Conservation (phyloP, 176 grass and related monocot species). For the Panicum miliaceum region DNA sequence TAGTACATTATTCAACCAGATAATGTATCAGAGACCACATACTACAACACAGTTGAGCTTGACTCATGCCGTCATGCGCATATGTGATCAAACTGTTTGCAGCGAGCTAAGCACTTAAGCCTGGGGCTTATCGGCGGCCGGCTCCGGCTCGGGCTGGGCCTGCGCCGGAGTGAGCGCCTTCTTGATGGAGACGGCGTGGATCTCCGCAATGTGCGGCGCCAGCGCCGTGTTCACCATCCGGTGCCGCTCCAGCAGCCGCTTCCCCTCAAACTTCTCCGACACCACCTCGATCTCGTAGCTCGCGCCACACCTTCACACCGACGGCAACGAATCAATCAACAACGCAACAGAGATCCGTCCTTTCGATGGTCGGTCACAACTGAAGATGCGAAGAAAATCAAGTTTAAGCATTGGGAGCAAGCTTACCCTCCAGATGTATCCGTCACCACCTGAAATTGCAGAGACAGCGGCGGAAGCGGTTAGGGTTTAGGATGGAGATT, state of each 20-base stretch:
- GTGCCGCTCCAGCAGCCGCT: slow-evolving; percentile 92
- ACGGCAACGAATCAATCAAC: slow-evolving; percentile 15
- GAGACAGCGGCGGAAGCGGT: slow-evolving; percentile 6
- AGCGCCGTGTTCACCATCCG: slow-evolving; percentile 88
- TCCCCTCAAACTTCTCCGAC: slow-evolving; percentile 94
- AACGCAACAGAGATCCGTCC: neutral
- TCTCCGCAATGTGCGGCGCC: slow-evolving; percentile 80
- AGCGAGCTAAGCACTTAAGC: slow-evolving; percentile 23
- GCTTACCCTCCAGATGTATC: slow-evolving; percentile 96
- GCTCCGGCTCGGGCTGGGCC: slow-evolving; percentile 62
- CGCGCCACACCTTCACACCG: slow-evolving; percentile 70
- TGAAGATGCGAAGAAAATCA: neutral
- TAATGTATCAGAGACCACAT: slow-evolving; percentile 9
- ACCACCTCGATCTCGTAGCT: slow-evolving; percentile 92
- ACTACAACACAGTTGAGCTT: neutral
- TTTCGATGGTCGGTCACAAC: neutral
- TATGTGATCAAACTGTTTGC: slow-evolving; percentile 20
- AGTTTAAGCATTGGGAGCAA: neutral
- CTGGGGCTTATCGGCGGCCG: slow-evolving; percentile 48
- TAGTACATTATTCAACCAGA: slow-evolving; percentile 53
- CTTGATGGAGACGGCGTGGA: slow-evolving; percentile 98
- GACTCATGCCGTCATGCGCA: neutral
- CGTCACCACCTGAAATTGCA: slow-evolving; percentile 68
- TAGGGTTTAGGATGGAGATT: slow-evolving; percentile 48
- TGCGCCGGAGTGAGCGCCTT: slow-evolving; percentile 86